Conservation (phyloP, 768 basidiomycete species). For the Mycena maculata region DNA sequence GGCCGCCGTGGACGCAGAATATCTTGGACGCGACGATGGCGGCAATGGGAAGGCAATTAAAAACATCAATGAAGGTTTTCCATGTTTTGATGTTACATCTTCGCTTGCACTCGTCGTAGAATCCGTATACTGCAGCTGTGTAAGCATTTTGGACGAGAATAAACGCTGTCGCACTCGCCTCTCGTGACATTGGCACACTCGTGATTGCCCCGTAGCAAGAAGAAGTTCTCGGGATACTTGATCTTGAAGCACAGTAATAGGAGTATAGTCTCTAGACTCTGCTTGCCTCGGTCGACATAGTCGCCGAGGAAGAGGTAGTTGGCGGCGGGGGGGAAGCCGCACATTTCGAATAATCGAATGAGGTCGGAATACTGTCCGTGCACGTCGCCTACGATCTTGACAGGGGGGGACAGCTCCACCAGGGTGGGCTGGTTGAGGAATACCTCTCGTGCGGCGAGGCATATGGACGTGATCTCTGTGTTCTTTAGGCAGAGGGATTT, state of each 20-base stretch:
- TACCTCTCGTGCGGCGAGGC: constrained; percentile 94
- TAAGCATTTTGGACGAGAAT: constrained; percentile 28
- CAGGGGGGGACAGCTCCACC: constrained; percentile 96
- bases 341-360: constrained; percentile 99
- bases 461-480: constrained; percentile 93
- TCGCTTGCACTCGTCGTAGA: constrained; percentile 99
- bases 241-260: constrained; percentile 98
- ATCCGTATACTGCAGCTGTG: constrained; percentile 85
- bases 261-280: constrained; percentile 97
- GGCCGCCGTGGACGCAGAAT: constrained; percentile 97
- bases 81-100: constrained; percentile 99
- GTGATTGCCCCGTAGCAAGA: constrained; percentile 96
- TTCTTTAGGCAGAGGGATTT: constrained; percentile 97
- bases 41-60: constrained; percentile 98
- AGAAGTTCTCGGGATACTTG: constrained; percentile 99
- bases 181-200: constrained; percentile 99
- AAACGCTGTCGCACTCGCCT: constrained; percentile 65
- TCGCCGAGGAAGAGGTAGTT: constrained; percentile 99
- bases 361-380: constrained; percentile 99
- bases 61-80: constrained; percentile 99
- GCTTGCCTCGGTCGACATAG: constrained; percentile 99
- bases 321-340: constrained; percentile 95
- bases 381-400: constrained; percentile 99
- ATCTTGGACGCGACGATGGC: constrained; percentile 99
- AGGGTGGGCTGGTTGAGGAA: constrained; percentile 97